Evolutionary conservation across 2,329 filamentous ascomycete genomes (phyloP).

Genomic region (Colletotrichum sp.): DNA sequence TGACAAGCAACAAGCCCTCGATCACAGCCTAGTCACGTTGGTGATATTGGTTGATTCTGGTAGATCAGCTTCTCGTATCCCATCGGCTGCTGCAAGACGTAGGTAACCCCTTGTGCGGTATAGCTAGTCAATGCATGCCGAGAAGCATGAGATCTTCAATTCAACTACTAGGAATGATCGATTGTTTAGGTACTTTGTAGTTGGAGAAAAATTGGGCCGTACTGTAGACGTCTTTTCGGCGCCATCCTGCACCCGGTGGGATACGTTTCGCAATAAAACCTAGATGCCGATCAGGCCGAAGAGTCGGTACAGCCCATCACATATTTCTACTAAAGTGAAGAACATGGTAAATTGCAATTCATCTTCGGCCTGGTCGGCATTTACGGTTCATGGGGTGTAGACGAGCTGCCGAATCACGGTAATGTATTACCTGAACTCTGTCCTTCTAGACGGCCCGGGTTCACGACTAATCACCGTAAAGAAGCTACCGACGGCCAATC

Average conservation of each 20-base stretch:
- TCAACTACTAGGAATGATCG: too few species aligned
- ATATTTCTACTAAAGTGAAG: neutral
- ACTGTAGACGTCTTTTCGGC: neutral
- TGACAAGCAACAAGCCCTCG: neutral
- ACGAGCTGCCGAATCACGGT: neutral
- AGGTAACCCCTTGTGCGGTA: neutral
- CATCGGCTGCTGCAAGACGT: neutral
- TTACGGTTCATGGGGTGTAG: too few species aligned
- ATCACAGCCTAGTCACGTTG: neutral
- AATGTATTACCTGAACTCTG: neutral
- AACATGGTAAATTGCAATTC: neutral
- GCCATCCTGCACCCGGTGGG: neutral
- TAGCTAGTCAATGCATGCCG: neutral
- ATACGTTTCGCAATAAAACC: neutral
- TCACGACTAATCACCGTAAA: neutral
- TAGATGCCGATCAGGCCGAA: neutral
- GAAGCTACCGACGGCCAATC: too few species aligned
- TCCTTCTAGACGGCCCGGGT: rapidly evolving
- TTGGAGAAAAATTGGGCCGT: neutral
- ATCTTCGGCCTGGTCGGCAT: neutral
- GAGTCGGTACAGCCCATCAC: rapidly evolving
- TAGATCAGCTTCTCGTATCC: neutral
- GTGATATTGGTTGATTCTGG: neutral
- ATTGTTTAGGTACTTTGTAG: neutral
- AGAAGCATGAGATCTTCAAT: neutral